Evolutionary conservation across 345 rosid species (phyloP).

Genomic region (Salix purpurea): DNA sequence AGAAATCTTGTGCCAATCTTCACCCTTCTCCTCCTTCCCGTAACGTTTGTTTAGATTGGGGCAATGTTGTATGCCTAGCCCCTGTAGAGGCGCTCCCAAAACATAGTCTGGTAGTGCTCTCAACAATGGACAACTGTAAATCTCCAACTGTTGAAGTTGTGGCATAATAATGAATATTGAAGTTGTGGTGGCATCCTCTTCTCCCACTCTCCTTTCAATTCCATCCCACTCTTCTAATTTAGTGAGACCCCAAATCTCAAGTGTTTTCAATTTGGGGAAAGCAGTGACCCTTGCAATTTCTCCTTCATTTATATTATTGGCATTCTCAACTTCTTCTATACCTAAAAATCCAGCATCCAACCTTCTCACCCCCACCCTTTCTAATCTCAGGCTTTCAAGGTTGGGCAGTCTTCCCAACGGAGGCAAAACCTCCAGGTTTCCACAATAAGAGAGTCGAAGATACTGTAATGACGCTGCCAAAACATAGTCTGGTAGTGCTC

Average conservation of each 20-base stretch:
- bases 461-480: no score
- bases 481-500: no score
- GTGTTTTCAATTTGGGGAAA: constrained; percentile 11
- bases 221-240: no score
- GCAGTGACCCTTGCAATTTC: neutral
- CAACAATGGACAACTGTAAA: neutral
- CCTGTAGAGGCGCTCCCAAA: neutral
- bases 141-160: neutral
- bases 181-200: no score
- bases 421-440: neutral
- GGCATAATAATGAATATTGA: no score
- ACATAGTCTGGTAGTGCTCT: constrained; percentile 5
- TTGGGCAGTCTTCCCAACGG: constrained; percentile 10
- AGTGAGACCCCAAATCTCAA: no score
- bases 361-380: neutral
- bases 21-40: no score
- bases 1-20: no score
- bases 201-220: no score
- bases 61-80: rapidly evolving
- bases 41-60: no score
- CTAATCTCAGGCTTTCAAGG: constrained; percentile 3
- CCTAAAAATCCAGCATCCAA: constrained; percentile 14
- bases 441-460: no score
- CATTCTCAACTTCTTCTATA: neutral
- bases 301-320: neutral